phyloP scores from a whole-genome alignment of 106 monocot species.

The Acanthochlamys bracteata region DNA sequence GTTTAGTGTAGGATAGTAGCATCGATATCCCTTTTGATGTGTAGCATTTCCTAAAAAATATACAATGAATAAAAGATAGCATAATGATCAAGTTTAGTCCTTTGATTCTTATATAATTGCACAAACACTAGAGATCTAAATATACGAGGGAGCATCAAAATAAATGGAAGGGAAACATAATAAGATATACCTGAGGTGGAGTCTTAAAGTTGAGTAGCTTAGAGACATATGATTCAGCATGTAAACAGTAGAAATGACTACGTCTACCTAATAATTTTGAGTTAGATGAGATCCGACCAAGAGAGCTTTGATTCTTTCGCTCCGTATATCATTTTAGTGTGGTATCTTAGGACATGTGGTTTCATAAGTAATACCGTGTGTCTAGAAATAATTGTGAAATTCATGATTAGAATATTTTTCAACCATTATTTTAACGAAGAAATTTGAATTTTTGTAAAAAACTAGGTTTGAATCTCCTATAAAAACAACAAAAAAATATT shows the following conservation, averaged over 20 bases:
- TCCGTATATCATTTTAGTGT: slow-evolving; percentile 3
- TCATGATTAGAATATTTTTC: not conserved
- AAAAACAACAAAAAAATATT: no score
- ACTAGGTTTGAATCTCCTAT: no score
- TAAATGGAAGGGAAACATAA: not conserved
- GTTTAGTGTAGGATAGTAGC: slow-evolving; percentile 1
- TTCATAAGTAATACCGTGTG: not conserved
- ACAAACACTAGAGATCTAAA: slow-evolving; percentile 9
- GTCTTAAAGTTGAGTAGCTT: not conserved
- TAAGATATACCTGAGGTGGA: not conserved
- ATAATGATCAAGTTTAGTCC: slow-evolving; percentile 2
- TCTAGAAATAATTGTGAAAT: not conserved
- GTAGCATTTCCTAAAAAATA: not conserved
- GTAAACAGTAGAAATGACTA: not conserved
- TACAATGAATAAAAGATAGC: slow-evolving; percentile 2
- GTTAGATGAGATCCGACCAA: not conserved
- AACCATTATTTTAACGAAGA: no score
- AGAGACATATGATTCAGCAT: not conserved
- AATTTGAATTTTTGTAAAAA: no score
- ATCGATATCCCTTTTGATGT: slow-evolving; percentile 7
- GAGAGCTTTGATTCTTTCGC: no score
- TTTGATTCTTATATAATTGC: not conserved
- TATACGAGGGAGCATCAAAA: not conserved
- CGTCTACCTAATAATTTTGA: not conserved
- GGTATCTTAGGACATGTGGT: not conserved